These are phyloP conservation scores for Nicotiana attenuata DNA, from an alignment of 257 asterid genomes.

Conservation along the genomic window DNA sequence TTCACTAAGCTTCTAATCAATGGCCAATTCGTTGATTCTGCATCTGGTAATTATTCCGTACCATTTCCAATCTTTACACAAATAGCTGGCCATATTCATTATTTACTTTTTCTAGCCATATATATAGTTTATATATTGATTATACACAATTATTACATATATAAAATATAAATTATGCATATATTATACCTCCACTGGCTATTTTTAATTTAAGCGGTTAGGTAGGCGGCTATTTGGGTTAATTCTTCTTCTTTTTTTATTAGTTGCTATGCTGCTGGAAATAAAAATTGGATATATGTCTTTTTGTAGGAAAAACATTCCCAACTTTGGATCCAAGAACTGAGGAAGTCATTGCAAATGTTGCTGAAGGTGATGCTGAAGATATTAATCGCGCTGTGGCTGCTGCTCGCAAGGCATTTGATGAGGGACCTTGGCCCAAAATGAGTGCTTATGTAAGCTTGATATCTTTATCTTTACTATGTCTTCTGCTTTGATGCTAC, in stretches of 20 bases:
- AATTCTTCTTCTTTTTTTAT: too few species aligned
- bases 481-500: background rate
- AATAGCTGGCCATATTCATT: too few species aligned
- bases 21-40: constrained; percentile 73
- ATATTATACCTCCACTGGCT: too few species aligned
- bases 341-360: constrained; percentile 65
- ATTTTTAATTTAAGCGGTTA: too few species aligned
- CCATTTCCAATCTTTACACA: background rate
- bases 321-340: constrained; percentile 76
- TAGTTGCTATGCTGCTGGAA: background rate
- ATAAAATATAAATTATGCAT: too few species aligned
- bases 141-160: too few species aligned
- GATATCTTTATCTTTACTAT: background rate
- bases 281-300: background rate
- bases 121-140: too few species aligned
- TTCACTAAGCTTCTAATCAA: constrained; percentile 70
- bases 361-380: constrained; percentile 69
- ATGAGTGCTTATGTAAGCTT: constrained; percentile 68
- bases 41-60: constrained; percentile 49
- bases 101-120: too few species aligned
- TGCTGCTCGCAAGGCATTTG: constrained; percentile 81
- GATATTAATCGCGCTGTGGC: constrained; percentile 69
- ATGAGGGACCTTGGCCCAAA: constrained; percentile 86
- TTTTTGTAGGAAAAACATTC: constrained; percentile 58
- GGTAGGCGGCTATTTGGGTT: too few species aligned